These are phyloP conservation scores for Phanerochaete sordida DNA, from an alignment of 768 basidiomycete species.

Conservation along the genomic window DNA sequence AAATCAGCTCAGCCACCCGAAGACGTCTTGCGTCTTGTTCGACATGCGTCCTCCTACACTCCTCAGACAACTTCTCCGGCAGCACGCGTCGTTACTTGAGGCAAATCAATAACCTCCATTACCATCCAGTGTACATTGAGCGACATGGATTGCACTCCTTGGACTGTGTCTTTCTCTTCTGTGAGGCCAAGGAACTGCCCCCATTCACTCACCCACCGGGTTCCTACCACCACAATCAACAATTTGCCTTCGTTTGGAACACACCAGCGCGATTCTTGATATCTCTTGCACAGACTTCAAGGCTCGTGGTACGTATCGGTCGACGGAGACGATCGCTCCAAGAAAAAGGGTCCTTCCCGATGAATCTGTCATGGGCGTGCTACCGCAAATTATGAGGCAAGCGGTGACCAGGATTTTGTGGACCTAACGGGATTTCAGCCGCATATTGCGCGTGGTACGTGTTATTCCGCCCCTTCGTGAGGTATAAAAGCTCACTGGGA, in stretches of 20 bases:
- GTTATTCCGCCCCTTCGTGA: background rate
- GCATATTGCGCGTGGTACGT: background rate
- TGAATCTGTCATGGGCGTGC: background rate
- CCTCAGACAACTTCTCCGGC: slow-evolving; percentile 18
- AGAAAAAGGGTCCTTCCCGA: background rate
- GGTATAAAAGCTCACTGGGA: background rate
- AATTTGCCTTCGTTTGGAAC: background rate
- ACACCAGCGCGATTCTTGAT: background rate
- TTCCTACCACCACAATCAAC: background rate
- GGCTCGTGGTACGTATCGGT: background rate
- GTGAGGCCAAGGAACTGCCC: too few species aligned
- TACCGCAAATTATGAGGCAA: background rate
- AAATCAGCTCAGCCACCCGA: slow-evolving; percentile 19
- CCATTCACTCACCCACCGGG: background rate
- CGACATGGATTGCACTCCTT: too few species aligned
- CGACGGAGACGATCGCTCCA: background rate
- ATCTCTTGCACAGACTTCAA: background rate
- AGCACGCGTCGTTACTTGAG: too few species aligned
- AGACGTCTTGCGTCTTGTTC: slow-evolving; percentile 12
- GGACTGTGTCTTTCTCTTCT: too few species aligned
- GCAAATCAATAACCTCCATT: too few species aligned
- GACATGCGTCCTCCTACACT: slow-evolving; percentile 15
- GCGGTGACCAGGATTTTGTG: background rate
- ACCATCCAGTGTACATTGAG: too few species aligned
- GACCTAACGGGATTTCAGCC: background rate